Conservation (phyloP, 2,329 filamentous ascomycete species). For the Helotiales sp. region DNA sequence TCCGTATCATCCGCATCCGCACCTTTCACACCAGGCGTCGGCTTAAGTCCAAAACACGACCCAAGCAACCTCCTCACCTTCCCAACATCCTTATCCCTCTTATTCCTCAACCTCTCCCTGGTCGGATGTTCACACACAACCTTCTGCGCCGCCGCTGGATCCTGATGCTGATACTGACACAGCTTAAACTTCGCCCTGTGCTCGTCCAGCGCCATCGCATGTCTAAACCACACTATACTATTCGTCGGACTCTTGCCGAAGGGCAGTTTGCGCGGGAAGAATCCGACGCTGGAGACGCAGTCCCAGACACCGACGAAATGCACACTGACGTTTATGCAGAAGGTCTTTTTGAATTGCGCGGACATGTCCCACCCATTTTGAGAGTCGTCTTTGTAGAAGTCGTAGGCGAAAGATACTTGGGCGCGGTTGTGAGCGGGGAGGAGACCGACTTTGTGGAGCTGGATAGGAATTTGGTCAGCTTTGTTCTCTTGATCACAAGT, state of each 20-base stretch:
- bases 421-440: constrained; percentile 63
- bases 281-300: constrained; percentile 49
- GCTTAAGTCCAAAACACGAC: constrained; percentile 2
- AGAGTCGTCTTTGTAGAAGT: constrained; percentile 50
- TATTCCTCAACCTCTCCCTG: neutral
- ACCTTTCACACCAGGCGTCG: neutral
- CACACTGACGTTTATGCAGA: constrained; percentile 49
- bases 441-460: constrained; percentile 49
- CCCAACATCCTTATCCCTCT: neutral
- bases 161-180: constrained; percentile 45
- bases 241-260: constrained; percentile 47
- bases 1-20: neutral
- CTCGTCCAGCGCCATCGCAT: constrained; percentile 52
- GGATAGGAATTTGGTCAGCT: neutral
- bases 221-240: constrained; percentile 47
- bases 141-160: constrained; percentile 28
- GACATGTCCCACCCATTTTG: constrained; percentile 48
- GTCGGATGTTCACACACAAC: neutral
- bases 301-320: constrained; percentile 52
- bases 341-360: constrained; percentile 50
- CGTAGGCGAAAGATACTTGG: constrained; percentile 50
- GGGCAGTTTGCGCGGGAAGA: constrained; percentile 47
- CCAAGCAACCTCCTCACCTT: neutral
- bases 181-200: constrained; percentile 51
- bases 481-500: too few species aligned